These are phyloP conservation scores for Penicillium waksmanii DNA, from an alignment of 495 filamentous ascomycete species.

Conservation along the genomic window DNA sequence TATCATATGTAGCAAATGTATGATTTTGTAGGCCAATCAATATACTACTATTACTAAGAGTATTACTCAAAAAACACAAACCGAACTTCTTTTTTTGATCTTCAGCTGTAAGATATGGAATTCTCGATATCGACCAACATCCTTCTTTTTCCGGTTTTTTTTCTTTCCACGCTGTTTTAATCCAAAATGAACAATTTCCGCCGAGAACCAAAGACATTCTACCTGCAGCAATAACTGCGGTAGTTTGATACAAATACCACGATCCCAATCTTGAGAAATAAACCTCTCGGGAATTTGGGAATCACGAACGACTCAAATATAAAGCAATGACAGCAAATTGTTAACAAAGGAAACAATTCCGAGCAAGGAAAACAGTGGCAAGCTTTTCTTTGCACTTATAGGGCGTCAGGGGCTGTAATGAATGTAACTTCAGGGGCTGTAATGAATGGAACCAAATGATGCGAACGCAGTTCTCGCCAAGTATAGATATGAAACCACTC, in stretches of 20 bases:
- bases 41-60: no score
- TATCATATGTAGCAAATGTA: no score
- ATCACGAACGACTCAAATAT: background rate
- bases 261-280: background rate
- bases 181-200: background rate
- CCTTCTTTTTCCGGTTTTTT: background rate
- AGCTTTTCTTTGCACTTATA: background rate
- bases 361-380: background rate
- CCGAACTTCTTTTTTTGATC: no score
- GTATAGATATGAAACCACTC: background rate
- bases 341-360: background rate
- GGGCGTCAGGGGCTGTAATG: background rate
- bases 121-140: background rate
- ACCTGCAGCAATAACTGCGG: background rate
- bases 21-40: no score
- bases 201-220: background rate
- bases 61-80: no score
- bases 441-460: background rate
- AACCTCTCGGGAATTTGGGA: background rate
- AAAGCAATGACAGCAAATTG: background rate
- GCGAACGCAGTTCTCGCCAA: background rate
- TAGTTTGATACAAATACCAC: background rate
- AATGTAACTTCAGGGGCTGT: no score
- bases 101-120: no score
- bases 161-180: background rate